Evolutionary conservation across 1,139 yeast species (phyloP).

Genomic region (Yamadazyma aaseri): DNA sequence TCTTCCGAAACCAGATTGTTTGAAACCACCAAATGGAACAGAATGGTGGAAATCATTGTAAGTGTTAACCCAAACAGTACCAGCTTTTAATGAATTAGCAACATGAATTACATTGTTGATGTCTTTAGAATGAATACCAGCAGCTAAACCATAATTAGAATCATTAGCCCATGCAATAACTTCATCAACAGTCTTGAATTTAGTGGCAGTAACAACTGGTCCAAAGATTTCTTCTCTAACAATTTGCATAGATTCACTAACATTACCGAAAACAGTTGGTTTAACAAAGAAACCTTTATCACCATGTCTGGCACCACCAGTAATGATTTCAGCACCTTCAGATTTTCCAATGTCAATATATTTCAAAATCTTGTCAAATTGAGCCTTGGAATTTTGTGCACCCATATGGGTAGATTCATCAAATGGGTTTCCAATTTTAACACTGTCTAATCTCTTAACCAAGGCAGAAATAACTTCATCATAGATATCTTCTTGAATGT

Average conservation of each 20-base stretch:
- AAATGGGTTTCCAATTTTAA: conserved; percentile 75
- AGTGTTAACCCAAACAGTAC: conserved; percentile 83
- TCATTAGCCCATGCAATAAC: conserved; percentile 69
- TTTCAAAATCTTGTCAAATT: conserved; percentile 63
- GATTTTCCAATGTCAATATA: conserved; percentile 53
- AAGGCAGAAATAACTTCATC: conserved; percentile 63
- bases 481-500: conserved; percentile 73
- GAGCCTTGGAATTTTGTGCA: conserved; percentile 77
- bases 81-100: conserved; percentile 68
- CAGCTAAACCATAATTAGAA: conserved; percentile 78
- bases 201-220: conserved; percentile 75
- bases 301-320: conserved; percentile 65
- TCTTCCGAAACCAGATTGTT: conserved; percentile 87
- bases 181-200: conserved; percentile 72
- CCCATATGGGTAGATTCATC: conserved; percentile 74
- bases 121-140: conserved; percentile 73
- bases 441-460: conserved; percentile 46
- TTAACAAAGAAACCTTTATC: conserved; percentile 72
- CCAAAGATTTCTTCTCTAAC: conserved; percentile 86
- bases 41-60: conserved; percentile 80
- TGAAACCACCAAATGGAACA: conserved; percentile 86
- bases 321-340: conserved; percentile 53
- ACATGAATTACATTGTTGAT: conserved; percentile 69
- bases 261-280: conserved; percentile 80
- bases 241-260: conserved; percentile 62